phyloP scores from a whole-genome alignment of 352 stramenopile genomes.

The Globisporangium paddicum region DNA sequence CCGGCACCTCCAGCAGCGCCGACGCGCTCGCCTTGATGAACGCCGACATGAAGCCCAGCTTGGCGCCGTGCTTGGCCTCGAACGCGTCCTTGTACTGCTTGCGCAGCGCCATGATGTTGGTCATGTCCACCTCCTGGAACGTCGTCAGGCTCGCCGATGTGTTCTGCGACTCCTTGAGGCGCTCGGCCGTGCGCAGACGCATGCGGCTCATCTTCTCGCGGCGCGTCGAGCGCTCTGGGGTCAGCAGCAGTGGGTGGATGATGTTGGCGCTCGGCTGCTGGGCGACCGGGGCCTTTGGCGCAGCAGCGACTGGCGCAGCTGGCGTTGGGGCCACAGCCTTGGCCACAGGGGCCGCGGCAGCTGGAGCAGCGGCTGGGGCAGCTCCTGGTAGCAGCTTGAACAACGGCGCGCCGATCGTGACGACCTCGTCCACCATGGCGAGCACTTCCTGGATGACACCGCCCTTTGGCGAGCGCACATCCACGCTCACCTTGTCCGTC shows the following conservation, averaged over 20 bases:
- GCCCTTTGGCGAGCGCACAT: conserved; percentile 85
- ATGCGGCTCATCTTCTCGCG: conserved; percentile 99
- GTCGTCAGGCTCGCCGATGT: conserved; percentile 98
- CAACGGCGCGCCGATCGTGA: conserved; percentile 92
- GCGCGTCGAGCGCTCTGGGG: conserved; percentile 43
- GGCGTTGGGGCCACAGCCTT: conserved; percentile 24
- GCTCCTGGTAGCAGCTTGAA: conserved; percentile 89
- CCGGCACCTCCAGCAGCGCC: conserved; percentile 91
- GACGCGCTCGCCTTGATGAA: conserved; percentile 97
- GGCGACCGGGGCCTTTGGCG: conserved; percentile 5
- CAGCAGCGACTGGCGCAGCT: conserved; percentile 15
- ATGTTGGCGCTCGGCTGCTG: conserved; percentile 15
- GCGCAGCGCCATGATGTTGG: conserved; percentile 92
- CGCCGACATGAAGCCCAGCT: conserved; percentile 98
- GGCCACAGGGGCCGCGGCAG: conserved; percentile 13
- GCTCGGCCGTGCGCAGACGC: no score
- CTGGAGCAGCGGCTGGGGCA: conserved; percentile 11
- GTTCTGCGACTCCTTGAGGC: conserved; percentile 98
- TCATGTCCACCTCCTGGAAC: conserved; percentile 99
- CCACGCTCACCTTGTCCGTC: conserved; percentile 97
- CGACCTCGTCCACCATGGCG: conserved; percentile 93
- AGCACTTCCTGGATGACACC: conserved; percentile 91
- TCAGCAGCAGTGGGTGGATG: conserved; percentile 35
- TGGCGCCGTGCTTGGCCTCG: conserved; percentile 95
- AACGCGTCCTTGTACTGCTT: conserved; percentile 92